Evolutionary conservation across 192 early-diverging fungal genomes (phyloP).

Genomic region (Backusella parvicylindrica): DNA sequence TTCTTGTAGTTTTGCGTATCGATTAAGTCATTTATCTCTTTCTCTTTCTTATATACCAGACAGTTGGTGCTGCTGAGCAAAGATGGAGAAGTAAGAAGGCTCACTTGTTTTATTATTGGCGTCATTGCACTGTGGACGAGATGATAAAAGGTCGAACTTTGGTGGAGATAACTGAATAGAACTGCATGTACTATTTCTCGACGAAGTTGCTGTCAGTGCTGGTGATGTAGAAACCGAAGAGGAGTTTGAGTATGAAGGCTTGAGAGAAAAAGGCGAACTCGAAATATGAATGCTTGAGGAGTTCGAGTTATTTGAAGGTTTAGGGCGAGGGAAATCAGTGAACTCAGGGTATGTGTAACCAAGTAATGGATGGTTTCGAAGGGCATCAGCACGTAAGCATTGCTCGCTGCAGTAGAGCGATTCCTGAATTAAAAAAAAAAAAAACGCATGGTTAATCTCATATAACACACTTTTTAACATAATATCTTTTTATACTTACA

Average conservation of each 20-base stretch:
- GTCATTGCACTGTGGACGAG: background rate
- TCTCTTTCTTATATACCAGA: background rate
- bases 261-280: background rate
- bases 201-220: background rate
- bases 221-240: background rate
- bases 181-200: background rate
- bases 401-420: slow-evolving; percentile 36
- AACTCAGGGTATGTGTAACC: slow-evolving; percentile 35
- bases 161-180: background rate
- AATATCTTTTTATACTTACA: too few relatives aligned
- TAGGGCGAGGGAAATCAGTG: slow-evolving; percentile 34
- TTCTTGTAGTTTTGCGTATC: background rate
- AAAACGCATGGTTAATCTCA: background rate
- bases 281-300: background rate
- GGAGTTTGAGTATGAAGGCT: background rate
- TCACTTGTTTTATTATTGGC: background rate
- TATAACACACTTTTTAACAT: too few relatives aligned
- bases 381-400: slow-evolving; percentile 31
- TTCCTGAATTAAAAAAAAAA: slow-evolving; percentile 20
- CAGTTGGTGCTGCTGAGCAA: background rate
- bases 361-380: slow-evolving; percentile 30
- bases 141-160: background rate
- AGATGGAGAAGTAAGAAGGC: background rate
- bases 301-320: background rate
- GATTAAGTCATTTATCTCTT: background rate